These are phyloP conservation scores for Gilbertella persicaria DNA, from an alignment of 371 early-diverging fungal genomes.

Conservation along the genomic window DNA sequence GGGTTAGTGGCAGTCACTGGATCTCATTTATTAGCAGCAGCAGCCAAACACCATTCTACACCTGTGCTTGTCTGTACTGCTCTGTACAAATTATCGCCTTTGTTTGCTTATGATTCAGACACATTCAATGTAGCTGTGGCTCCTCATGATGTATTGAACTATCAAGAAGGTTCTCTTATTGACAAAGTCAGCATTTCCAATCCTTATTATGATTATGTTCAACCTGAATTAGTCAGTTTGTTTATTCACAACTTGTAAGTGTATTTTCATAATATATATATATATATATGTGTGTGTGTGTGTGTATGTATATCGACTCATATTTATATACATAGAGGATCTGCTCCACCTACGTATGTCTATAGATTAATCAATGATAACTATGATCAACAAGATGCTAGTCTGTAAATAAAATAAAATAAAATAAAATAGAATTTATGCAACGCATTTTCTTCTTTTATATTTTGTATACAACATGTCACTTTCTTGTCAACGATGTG, in stretches of 20 bases:
- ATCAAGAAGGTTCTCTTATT: constrained; percentile 78
- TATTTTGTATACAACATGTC: constrained; percentile 16
- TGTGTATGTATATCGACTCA: not conserved
- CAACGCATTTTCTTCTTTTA: not conserved
- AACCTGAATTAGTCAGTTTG: constrained; percentile 83
- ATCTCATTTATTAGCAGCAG: constrained; percentile 81
- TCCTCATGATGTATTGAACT: constrained; percentile 82
- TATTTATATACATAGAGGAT: constrained; percentile 27
- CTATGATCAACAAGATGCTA: constrained; percentile 62
- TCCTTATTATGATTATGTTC: constrained; percentile 90
- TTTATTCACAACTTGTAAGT: constrained; percentile 91
- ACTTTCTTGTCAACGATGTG: constrained; percentile 58
- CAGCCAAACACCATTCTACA: constrained; percentile 90
- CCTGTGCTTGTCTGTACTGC: constrained; percentile 89
- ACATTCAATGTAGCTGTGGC: constrained; percentile 73
- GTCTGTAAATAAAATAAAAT: constrained; percentile 3
- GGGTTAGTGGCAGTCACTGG: constrained; percentile 87
- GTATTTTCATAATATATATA: not conserved
- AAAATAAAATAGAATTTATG: not conserved
- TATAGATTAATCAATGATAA: constrained; percentile 76
- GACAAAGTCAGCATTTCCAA: constrained; percentile 79
- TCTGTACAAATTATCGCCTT: constrained; percentile 84
- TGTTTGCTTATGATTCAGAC: constrained; percentile 87
- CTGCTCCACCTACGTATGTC: constrained; percentile 54
- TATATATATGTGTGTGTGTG: not conserved